Base-by-base conservation (phyloP, 176 grass and related monocot species). In the Saccharum spontaneum region DNA sequence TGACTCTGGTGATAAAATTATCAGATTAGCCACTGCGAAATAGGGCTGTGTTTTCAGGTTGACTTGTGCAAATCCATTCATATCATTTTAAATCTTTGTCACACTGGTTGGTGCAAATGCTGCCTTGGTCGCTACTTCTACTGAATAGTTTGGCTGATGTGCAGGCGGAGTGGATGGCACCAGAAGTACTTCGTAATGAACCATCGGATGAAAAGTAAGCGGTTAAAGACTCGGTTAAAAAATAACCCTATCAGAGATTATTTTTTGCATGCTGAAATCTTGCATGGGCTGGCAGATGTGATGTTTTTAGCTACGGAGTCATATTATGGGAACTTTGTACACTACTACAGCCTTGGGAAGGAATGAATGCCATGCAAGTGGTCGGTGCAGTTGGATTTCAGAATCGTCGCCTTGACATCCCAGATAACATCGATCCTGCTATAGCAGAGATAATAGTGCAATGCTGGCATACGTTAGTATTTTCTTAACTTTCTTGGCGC, bases 111-210 rank as follows among this genome's bases (percentile, higher is more conserved):
- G 77, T 83, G 68, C 63, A 90, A 70, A 39, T 69, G 57, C 15
- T 86, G 86, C 37, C 63, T 44, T 79, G 69, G 36, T 45, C 39
- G 26, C 62, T 64, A 61, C n/a, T 61, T 61, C 22, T 62, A 73
- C 48, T 89, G 33, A 71, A 84, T 73, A 54, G 22, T 78, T 85
- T 20, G 73, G 44, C 77, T 82, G 30, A 67, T 87, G 52, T 90
- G 85, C 86, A 99, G 97, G 97, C 97, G 8, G 97, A 99, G 76
- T 99, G 97, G 97, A 99, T 99, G 97, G 97, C 97, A 84, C 97
- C 97, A 50, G 97, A 99, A 89, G 90, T 99, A 69, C 94, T 99
- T 75, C 88, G 90, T 24, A 99, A 99, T 31, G 97, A 99, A 86
- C 97, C 88, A 72, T 99, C 97, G 63, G 79, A 99, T 50, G 97